A percentile compares a stretch with the other conserved stretches of the same genome.
These are phyloP conservation scores for Cyclostephanos invisitatus DNA, from an alignment of 108 stramenopile species.

Conservation along the genomic window DNA sequence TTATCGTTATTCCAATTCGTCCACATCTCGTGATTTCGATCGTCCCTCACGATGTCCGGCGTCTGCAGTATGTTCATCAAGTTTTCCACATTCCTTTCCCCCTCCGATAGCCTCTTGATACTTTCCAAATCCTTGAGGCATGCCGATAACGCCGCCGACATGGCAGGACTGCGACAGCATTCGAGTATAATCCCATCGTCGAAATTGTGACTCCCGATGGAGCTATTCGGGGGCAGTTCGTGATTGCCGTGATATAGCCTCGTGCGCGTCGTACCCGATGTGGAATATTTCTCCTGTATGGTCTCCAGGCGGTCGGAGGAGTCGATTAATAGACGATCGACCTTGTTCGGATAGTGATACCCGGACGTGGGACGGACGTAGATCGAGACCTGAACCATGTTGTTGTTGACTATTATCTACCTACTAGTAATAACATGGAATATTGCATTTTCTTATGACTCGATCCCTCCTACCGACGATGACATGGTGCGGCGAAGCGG, in stretches of 20 bases:
- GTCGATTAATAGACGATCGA: constrained; percentile 43
- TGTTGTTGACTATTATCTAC: too few relatives aligned
- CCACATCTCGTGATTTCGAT: constrained; percentile 37
- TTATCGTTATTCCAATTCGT: constrained; percentile 41
- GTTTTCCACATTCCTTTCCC: constrained; percentile 33
- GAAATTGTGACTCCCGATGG: constrained; percentile 56
- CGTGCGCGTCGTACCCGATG: constrained; percentile 30
- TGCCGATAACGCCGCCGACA: constrained; percentile 49
- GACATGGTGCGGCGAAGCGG: too few relatives aligned
- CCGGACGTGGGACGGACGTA: constrained; percentile 42
- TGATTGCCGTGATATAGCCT: constrained; percentile 27
- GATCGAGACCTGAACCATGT: constrained; percentile 46
- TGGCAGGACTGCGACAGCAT: constrained; percentile 45
- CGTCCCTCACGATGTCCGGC: constrained; percentile 14
- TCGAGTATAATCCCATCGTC: constrained; percentile 49
- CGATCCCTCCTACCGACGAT: too few relatives aligned
- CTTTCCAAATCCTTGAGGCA: constrained; percentile 52
- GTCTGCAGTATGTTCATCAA: constrained; percentile 31
- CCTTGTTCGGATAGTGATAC: constrained; percentile 44
- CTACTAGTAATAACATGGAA: too few relatives aligned
- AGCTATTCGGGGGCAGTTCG: constrained; percentile 54
- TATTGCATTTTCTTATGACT: too few relatives aligned
- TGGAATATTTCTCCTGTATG: constrained; percentile 43
- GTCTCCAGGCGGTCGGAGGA: constrained; percentile 47
- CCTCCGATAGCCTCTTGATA: constrained; percentile 25